Evolutionary conservation across 2,329 filamentous ascomycete species (phyloP).

Genomic region (Botrytis fabae): DNA sequence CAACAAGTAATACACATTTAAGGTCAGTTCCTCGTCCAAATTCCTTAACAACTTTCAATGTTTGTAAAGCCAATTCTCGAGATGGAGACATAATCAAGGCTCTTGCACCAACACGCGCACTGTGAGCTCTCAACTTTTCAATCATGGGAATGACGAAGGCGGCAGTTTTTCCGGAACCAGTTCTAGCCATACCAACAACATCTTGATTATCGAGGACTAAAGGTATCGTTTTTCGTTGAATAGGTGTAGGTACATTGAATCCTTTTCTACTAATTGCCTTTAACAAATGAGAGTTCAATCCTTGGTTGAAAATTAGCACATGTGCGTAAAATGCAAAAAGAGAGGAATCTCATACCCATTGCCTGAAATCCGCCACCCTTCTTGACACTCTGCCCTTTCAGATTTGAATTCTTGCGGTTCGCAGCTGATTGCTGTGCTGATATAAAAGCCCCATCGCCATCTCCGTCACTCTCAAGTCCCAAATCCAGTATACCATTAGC

Average conservation of each 20-base stretch:
- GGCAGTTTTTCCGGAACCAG: constrained; percentile 97
- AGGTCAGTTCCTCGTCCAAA: constrained; percentile 87
- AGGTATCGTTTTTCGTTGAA: constrained; percentile 95
- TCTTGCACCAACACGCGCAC: constrained; percentile 79
- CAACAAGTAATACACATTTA: constrained; percentile 85
- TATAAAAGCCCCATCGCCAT: constrained; percentile 86
- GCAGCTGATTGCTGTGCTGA: constrained; percentile 82
- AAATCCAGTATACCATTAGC: constrained; percentile 62
- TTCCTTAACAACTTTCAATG: constrained; percentile 94
- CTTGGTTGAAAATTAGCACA: constrained; percentile 43
- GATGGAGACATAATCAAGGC: constrained; percentile 90
- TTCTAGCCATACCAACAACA: constrained; percentile 98
- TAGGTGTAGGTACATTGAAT: constrained; percentile 93
- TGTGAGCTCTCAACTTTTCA: constrained; percentile 86
- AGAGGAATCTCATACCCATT: constrained; percentile 65
- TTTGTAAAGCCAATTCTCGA: constrained; percentile 91
- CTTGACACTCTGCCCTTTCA: constrained; percentile 84
- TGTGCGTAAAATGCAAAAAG: not conserved
- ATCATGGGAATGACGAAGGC: constrained; percentile 99
- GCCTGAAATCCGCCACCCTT: constrained; percentile 96
- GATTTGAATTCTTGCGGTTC: constrained; percentile 79
- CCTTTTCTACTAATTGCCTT: constrained; percentile 93
- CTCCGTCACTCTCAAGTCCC: constrained; percentile 56
- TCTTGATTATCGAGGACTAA: constrained; percentile 86
- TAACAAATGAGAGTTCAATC: constrained; percentile 77